These are phyloP conservation scores for Calonectria pseudoturangicola DNA, from an alignment of 2,329 filamentous ascomycete species.

Conservation along the genomic window DNA sequence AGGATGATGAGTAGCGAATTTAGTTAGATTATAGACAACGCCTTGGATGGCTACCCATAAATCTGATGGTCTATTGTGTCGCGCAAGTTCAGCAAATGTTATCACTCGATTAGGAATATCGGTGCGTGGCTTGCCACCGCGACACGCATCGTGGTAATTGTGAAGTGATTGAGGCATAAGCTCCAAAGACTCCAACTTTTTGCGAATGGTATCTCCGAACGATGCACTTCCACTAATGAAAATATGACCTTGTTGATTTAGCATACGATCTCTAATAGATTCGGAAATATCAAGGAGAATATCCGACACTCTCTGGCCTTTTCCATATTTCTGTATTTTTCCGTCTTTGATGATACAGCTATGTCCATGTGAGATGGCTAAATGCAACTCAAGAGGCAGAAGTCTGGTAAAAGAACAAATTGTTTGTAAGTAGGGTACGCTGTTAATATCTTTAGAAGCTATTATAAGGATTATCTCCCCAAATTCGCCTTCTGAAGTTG, in stretches of 20 bases:
- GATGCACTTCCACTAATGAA: not conserved
- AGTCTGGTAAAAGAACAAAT: not conserved
- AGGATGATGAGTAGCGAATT: not conserved
- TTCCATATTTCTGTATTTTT: not conserved
- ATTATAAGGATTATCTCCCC: not conserved
- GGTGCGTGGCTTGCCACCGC: not conserved
- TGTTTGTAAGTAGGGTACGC: not conserved
- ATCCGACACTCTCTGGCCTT: not conserved
- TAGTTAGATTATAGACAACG: not conserved
- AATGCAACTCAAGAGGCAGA: not conserved
- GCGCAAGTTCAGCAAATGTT: not conserved
- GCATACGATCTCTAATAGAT: not conserved
- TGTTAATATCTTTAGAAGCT: not conserved
- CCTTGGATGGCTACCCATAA: not conserved
- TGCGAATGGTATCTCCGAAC: not conserved
- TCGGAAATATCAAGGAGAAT: not conserved
- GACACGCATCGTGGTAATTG: not conserved
- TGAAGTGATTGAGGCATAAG: not conserved
- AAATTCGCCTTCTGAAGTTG: not conserved
- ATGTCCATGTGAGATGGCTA: not conserved
- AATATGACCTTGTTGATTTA: not conserved
- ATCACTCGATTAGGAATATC: not conserved
- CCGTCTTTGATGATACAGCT: not conserved
- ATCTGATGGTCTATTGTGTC: not conserved
- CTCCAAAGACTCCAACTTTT: not conserved